A percentile compares a stretch with the other conserved stretches of the same genome.
Conservation (phyloP, 2,329 filamentous ascomycete species). For the Calonectria leucothoes region DNA sequence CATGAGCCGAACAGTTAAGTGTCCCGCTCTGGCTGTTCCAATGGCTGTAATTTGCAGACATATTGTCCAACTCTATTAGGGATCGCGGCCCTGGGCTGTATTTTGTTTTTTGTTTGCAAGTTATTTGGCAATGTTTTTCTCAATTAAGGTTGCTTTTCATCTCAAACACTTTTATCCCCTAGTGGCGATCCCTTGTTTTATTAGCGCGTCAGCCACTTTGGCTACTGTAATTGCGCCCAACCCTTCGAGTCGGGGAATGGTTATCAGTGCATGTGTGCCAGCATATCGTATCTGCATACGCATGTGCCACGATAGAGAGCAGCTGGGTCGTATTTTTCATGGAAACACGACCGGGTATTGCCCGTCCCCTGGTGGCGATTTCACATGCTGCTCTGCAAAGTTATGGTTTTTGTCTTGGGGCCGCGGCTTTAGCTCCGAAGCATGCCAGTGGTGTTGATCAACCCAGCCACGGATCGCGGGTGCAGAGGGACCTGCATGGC, state of each 20-base stretch:
- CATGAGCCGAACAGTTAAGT: not conserved
- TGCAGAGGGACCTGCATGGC: constrained; percentile 22
- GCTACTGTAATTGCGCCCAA: too few species aligned
- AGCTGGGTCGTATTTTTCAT: not conserved
- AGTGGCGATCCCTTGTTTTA: not conserved
- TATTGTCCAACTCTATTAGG: not conserved
- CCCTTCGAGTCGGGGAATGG: not conserved
- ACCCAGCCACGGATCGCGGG: not conserved
- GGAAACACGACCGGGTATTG: not conserved
- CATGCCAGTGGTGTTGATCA: not conserved
- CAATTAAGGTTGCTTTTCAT: not conserved
- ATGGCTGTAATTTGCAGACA: not conserved
- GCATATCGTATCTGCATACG: not conserved
- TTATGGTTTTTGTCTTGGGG: not conserved
- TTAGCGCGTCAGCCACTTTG: not conserved
- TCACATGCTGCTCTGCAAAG: not conserved
- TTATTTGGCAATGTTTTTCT: not conserved
- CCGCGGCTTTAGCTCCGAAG: not conserved
- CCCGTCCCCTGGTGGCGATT: not conserved
- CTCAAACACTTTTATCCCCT: not conserved
- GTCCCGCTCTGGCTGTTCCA: not conserved
- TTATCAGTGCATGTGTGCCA: not conserved
- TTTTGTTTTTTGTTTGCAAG: not conserved
- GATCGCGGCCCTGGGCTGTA: not conserved
- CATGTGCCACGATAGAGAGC: not conserved